Base-by-base conservation (phyloP, 2,329 filamentous ascomycete species). In the Harringtonia lauricola region DNA sequence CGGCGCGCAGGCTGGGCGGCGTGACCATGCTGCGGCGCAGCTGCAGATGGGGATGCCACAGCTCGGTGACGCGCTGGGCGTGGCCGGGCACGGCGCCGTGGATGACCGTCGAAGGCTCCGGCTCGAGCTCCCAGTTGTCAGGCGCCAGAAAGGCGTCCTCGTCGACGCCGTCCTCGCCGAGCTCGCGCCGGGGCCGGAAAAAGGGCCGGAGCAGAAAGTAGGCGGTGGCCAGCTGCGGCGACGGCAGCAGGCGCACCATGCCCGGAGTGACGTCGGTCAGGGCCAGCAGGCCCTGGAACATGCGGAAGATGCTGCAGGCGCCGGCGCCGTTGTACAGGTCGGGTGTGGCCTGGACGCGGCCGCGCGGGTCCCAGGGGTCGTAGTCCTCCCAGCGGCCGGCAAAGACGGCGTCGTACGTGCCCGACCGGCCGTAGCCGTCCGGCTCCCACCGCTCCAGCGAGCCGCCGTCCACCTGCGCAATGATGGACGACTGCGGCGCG, bases 381-480 rank as follows among this genome's bases (percentile, higher is more conserved):
- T 75, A 71, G 6, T 67, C 63, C 52, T 76, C 72, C 72, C 72
- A 76, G 41, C 64, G 58, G 22, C 73, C 73, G 42, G 62, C 61
- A 55, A 75, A 76, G 29, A 77, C 65, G 42, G 65, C 59, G 39
- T 70, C 65, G 57, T 77, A 77, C 2, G 72, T 72, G 22, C 71
- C 72, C n/a, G 64, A 66, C 15, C 72, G 72, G 18, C 75, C 68
- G 51, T 85, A 86, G 6, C 81, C 81, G 47, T 76, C 70, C 28
- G 74, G 71, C 52, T 86, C 81, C 81, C 82, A 86, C 13, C 81
- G 72, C 59, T 86, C 81, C 2, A 85, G 64, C 18, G 77, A 82
- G 36, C 82, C 81, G 41, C 82, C 81, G 55, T 86, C 81, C 3
- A 83, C 68, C 58, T 86, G 81, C 3, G 81, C 80, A 31, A 82